Evolutionary conservation across 169 alveolate species (phyloP).

Genomic region (Plasmodium vinckei): DNA sequence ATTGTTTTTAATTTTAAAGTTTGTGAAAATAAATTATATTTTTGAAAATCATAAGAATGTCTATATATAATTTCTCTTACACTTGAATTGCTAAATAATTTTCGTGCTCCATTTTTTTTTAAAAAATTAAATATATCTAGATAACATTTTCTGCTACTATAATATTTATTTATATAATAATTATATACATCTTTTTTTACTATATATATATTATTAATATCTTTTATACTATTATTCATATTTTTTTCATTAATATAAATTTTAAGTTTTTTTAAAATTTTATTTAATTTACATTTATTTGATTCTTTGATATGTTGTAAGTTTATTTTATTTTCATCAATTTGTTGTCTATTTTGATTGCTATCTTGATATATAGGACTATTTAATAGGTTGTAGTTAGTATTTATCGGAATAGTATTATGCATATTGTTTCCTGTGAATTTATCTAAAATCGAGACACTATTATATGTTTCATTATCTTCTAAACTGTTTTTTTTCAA

Average conservation of each 20-base stretch:
- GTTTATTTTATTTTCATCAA: background rate
- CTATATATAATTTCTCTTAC: slow-evolving; percentile 56
- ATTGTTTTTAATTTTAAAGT: slow-evolving; percentile 35
- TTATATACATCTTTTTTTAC: slow-evolving; percentile 57
- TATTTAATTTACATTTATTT: slow-evolving; percentile 15
- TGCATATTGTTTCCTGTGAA: background rate
- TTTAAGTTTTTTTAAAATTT: slow-evolving; percentile 38
- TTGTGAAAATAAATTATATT: slow-evolving; percentile 49
- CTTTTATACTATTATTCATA: slow-evolving; percentile 23
- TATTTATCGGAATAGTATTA: background rate
- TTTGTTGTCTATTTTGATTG: background rate
- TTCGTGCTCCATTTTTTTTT: slow-evolving; percentile 54
- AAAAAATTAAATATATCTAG: slow-evolving; percentile 48
- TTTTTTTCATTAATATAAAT: slow-evolving; percentile 29
- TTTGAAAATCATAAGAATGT: slow-evolving; percentile 51
- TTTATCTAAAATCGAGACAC: background rate
- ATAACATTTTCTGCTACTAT: slow-evolving; percentile 23
- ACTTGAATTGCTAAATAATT: slow-evolving; percentile 31
- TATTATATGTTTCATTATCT: background rate
- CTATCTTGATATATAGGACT: background rate
- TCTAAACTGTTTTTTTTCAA: background rate
- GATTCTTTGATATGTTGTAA: background rate
- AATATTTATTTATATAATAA: slow-evolving; percentile 29
- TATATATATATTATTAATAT: slow-evolving; percentile 36
- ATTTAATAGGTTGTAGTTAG: background rate